These are phyloP conservation scores for Adansonia madagascariensis DNA, from an alignment of 441 rosid genomes.

Conservation along the genomic window DNA sequence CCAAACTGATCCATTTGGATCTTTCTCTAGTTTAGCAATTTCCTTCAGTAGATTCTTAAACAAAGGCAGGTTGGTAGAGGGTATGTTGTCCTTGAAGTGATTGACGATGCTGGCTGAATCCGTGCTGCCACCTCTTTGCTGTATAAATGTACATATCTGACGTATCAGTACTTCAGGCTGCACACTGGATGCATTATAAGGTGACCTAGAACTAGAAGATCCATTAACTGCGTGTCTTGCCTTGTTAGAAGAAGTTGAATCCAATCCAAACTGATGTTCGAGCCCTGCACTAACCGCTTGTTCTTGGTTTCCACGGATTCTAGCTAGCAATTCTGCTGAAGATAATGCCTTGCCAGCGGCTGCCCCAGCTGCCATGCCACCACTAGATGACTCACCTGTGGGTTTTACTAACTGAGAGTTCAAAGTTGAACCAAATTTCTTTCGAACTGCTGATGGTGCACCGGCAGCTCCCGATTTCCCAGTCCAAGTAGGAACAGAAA, in stretches of 20 bases:
- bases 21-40: conserved; percentile 65
- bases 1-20: conserved; percentile 64
- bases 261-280: conserved; percentile 44
- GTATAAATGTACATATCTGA: conserved; percentile 79
- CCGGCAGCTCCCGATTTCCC: conserved; percentile 93
- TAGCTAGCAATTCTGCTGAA: conserved; percentile 78
- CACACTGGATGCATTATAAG: conserved; percentile 34
- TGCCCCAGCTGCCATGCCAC: conserved; percentile 68
- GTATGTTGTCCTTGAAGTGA: conserved; percentile 73
- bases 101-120: conserved; percentile 74
- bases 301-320: conserved; percentile 76
- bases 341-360: conserved; percentile 85
- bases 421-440: conserved; percentile 74
- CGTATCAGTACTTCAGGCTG: conserved; percentile 89
- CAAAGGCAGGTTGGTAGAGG: conserved; percentile 57
- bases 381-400: conserved; percentile 44
- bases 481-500: conserved; percentile 94
- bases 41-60: conserved; percentile 86
- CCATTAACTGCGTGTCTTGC: conserved; percentile 28
- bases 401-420: conserved; percentile 54
- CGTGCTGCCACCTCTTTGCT: conserved; percentile 70
- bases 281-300: conserved; percentile 68
- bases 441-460: conserved; percentile 72
- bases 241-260: conserved; percentile 44
- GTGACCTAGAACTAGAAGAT: conserved; percentile 44